Evolutionary conservation across 257 asterid species (phyloP), one percentile per base, ranked within the genome.

Genomic region (Penstemon barbatus): DNA sequence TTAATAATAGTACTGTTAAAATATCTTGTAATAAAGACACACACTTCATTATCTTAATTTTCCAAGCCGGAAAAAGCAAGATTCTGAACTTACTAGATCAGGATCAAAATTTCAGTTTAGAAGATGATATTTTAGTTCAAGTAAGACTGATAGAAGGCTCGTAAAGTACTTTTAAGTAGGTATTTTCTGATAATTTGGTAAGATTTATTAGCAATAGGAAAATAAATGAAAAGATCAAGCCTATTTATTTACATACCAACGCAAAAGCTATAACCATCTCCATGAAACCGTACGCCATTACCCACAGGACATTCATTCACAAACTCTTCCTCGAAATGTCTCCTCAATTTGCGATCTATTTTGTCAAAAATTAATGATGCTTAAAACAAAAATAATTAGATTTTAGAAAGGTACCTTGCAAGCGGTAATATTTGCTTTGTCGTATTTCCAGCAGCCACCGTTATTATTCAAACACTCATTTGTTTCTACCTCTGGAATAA

Each of bases 391-490:
- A 55, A 42, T 12, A 43, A 9, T 52, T 12, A 41, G 45, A 45
- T 8, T 6, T 51, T 4, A 40, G 50, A 54, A 44, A 71, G 54
- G 53, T 12, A 90, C 97, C 96, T 80, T 86, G 95, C 97, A 91
- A 37, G 97, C 92, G 3, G 97, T 81, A 77, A 83, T 41, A 59
- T 91, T 91, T 58, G 89, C 71, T 33, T 75, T 69, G 15, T 78
- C 18, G 18, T 15, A 0, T 15, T 15, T 15, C 18, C 18, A 15
- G 18, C 18, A 15, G 18, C 18, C 0, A 15, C 18, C 70, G 77
- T 91, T 88, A 40, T 78, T 83, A 50, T 86, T 83, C 77, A 88
- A 80, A 70, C 97, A 90, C 66, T 90, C 91, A 8, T 90, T 88
- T 5, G 97, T 88, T 77, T 64, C 43, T 63, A 41, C 18, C 18